A percentile compares a stretch with the other conserved stretches of the same genome.
Conservation (phyloP, 768 basidiomycete species). For the Kwoniella shandongensis region DNA sequence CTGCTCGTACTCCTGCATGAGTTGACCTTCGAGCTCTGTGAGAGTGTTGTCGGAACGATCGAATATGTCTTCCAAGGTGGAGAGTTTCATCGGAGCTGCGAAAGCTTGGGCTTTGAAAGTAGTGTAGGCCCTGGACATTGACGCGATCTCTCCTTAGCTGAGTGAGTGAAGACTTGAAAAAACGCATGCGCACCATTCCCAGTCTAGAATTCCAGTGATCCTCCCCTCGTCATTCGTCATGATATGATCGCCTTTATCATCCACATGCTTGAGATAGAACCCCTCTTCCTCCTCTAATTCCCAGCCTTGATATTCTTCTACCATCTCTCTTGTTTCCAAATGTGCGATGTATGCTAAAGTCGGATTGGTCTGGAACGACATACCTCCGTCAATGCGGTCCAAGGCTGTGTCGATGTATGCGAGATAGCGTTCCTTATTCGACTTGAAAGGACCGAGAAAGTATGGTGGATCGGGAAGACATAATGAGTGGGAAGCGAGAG, state of each 20-base stretch:
- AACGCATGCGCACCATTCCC: conserved; percentile 38
- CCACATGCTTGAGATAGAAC: conserved; percentile 28
- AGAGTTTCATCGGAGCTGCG: too few species aligned
- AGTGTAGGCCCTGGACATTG: conserved; percentile 21
- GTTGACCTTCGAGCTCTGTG: not conserved
- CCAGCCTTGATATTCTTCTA: conserved; percentile 2
- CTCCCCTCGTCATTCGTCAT: conserved; percentile 35
- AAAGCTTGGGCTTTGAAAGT: conserved; percentile 23
- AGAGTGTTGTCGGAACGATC: too few species aligned
- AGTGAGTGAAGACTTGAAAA: not conserved
- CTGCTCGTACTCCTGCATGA: conserved; percentile 11
- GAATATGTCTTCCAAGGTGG: too few species aligned
- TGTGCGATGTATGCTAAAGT: conserved; percentile 9
- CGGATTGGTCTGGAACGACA: not conserved
- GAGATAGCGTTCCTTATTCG: conserved; percentile 13
- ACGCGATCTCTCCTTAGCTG: too few species aligned
- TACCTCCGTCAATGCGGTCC: conserved; percentile 1
- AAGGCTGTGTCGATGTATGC: conserved; percentile 12
- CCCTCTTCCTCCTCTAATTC: not conserved
- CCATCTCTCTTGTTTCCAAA: conserved; percentile 1
- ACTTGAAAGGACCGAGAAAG: conserved; percentile 17
- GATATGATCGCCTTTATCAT: conserved; percentile 42
- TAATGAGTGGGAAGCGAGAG: too few species aligned
- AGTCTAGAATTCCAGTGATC: conserved; percentile 44
- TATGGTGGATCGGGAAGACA: conserved; percentile 2